Percentiles rank a stretch among this genome's conserved stretches.
Conservation (phyloP, 768 basidiomycete species). For the Trametes cingulata region DNA sequence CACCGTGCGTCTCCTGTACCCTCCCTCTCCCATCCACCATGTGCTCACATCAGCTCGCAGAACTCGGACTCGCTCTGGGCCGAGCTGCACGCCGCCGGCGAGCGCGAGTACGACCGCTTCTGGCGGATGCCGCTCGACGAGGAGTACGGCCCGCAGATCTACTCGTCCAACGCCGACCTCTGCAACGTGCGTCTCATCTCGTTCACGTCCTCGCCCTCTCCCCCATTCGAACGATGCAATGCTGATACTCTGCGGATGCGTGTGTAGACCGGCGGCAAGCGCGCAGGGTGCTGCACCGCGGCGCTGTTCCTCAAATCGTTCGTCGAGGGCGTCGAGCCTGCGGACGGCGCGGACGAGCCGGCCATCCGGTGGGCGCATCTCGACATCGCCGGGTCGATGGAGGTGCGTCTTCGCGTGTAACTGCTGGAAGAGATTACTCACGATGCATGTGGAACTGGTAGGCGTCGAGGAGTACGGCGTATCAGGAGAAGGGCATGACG, state of each 20-base stretch:
- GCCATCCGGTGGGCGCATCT: constrained; percentile 82
- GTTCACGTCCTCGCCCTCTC: neutral
- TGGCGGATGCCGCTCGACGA: constrained; percentile 92
- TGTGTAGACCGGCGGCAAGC: constrained; percentile 65
- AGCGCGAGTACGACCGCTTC: constrained; percentile 77
- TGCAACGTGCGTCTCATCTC: constrained; percentile 58
- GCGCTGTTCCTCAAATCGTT: constrained; percentile 87
- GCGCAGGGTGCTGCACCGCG: constrained; percentile 76
- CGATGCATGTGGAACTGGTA: constrained; percentile 22
- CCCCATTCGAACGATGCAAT: constrained; percentile 4
- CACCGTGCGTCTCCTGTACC: constrained; percentile 48
- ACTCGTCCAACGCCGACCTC: constrained; percentile 77
- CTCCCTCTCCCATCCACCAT: neutral
- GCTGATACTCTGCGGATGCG: neutral
- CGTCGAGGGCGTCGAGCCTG: constrained; percentile 69
- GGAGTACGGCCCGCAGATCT: constrained; percentile 75
- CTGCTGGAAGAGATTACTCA: neutral
- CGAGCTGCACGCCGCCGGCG: constrained; percentile 66
- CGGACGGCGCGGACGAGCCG: constrained; percentile 50
- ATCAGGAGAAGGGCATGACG: constrained; percentile 77
- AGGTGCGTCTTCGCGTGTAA: constrained; percentile 41
- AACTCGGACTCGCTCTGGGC: constrained; percentile 77
- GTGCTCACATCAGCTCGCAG: constrained; percentile 34
- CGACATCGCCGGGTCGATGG: constrained; percentile 82
- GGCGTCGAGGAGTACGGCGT: constrained; percentile 55